Evolutionary conservation across 176 grass and related monocot genomes (phyloP), one percentile per base, ranked within the genome.

Genomic region (Aegilops tauschii): DNA sequence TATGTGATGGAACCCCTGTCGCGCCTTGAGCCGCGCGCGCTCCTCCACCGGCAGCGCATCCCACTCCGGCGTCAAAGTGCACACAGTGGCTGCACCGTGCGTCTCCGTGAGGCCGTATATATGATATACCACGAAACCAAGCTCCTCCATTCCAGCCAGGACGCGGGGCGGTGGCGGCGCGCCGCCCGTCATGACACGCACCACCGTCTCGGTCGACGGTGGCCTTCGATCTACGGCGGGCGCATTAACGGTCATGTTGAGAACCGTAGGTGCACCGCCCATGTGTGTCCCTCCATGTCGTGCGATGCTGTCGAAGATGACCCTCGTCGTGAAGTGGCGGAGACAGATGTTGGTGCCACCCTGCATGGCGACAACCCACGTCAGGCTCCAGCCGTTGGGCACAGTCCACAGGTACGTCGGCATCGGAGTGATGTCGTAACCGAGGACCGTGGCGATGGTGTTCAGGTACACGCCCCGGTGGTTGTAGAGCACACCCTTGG

Each of bases 381-480:
- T 21, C 5, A 94, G 64, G 86, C 80, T 35, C 92, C 89, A 94
- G 8, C 89, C 92, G 20, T 94, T 94, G 8, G 92, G 92, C 84
- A 91, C 86, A 0, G 89, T 94, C 92, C 92, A 94, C 1, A 87
- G 76, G 80, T 89, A 89, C n/a, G 35, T 81, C 0, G 89, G 83
- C 86, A 78, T 86, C 35, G 76, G 20, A 21, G 86, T 75, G 79
- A 94, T 87, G 79, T 94, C 92, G 63, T 77, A 83, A 10, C 73
- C 28, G 14, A 91, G 86, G 8, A 89, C 84, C 5, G 89, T 89
- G 2, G 69, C 89, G 14, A 93, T 42, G 72, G 89, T 88, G 80
- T 91, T 93, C 50, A 93, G 89, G 74, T 86, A 93, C 1, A 89
- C 92, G 10, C 88, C 92, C 0, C 92, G 89, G 86, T 93, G 92